phyloP scores from a whole-genome alignment of 1,284 basidiomycete species.

The Phenoliferia sp. region DNA sequence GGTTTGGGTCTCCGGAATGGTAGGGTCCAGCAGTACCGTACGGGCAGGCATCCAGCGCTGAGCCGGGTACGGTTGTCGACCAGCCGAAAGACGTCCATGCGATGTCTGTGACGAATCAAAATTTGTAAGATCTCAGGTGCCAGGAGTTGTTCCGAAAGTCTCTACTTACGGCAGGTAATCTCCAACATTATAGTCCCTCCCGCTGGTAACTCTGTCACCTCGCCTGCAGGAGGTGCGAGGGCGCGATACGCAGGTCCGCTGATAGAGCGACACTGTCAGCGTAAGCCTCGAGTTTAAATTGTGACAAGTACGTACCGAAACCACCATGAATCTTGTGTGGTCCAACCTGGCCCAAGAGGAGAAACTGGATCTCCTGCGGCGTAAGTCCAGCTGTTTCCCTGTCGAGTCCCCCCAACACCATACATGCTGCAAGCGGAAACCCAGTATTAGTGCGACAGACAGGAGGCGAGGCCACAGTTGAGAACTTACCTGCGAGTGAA shows the following conservation, averaged over 20 bases:
- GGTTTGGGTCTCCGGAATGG: slow-evolving; percentile 20
- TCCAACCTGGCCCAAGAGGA: too few species aligned
- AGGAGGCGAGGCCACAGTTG: too few species aligned
- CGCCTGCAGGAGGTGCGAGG: slow-evolving; percentile 4
- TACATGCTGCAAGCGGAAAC: too few species aligned
- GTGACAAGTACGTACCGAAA: too few species aligned
- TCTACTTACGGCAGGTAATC: slow-evolving; percentile 18
- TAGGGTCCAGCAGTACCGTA: slow-evolving; percentile 18
- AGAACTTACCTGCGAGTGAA: too few species aligned
- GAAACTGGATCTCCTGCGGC: too few species aligned
- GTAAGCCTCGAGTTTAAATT: too few species aligned
- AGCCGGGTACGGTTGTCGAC: neutral
- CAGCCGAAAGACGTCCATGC: slow-evolving; percentile 19
- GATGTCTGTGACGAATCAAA: neutral
- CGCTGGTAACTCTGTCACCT: slow-evolving; percentile 19
- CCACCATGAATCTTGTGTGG: too few species aligned
- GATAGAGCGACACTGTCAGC: neutral
- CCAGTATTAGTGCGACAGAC: too few species aligned
- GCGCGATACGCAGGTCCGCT: slow-evolving; percentile 6
- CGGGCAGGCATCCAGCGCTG: slow-evolving; percentile 23
- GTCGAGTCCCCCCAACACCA: too few species aligned
- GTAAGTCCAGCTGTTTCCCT: too few species aligned
- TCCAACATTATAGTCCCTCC: slow-evolving; percentile 20
- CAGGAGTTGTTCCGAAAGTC: neutral
- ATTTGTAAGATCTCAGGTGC: neutral